Evolutionary conservation across 805 yeast genomes (phyloP), one percentile per base, ranked within the genome.

Genomic region (Hanseniaspora clermontiae): DNA sequence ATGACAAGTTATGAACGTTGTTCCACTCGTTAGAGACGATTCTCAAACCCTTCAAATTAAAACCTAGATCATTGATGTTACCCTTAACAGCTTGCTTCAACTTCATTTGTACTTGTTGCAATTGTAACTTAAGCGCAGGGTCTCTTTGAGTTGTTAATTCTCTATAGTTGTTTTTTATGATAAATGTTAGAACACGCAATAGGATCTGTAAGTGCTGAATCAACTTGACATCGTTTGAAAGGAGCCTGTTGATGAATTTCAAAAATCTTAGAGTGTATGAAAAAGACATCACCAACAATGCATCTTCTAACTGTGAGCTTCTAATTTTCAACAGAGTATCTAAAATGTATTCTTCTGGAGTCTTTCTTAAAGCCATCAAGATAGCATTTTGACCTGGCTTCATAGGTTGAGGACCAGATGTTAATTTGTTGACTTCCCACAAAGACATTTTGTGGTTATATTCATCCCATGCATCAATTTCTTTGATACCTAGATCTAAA

Each of bases 221-320:
- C 37, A 78, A 63, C 57, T 79, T 72, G 57, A 70, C 67, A 43
- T 73, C 68, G 31, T 72, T 72, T 15, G 51, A 50, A 40, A 93
- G 79, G 87, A 96, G 90, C 32, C 79, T 74, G 60, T 81, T 83
- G 55, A 93, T 79, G 62, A 89, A 85, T 61, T 75, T 76, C 60
- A 93, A 75, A 51, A 93, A 74, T 61, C 79, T 79, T 57, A 82
- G 66, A 2, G 90, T 83, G 68, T 83, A 84, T 11, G 95, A 87
- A 64, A 91, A 90, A 36, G 98, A 96, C 55, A 93, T 74, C 1
- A 93, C 95, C 49, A 93, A 70, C 56, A 93, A 75, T 1, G 97
- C 95, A 70, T 93, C 99, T 63, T 91, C 96, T 38, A 93, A 71
- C 64, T 91, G 96, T 0, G 95, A 78, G 0, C 95, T 80, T 63